A percentile compares a stretch with the other conserved stretches of the same genome.
Conservation (phyloP, 2,329 filamentous ascomycete genomes). For the Xylariaceae sp. region DNA sequence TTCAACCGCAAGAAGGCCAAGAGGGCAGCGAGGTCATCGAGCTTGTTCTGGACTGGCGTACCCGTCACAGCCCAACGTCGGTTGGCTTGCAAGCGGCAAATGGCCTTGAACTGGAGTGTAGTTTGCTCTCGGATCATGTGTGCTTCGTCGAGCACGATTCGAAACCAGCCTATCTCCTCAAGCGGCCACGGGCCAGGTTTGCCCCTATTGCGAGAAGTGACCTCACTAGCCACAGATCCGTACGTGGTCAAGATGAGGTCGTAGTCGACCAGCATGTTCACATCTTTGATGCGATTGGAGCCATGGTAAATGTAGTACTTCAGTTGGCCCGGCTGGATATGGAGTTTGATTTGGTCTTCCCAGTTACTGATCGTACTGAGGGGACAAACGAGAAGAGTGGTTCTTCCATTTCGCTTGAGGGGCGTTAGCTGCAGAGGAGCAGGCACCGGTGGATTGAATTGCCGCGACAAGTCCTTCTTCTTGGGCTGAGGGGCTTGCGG, state of each 20-base stretch:
- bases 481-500: conserved; percentile 37
- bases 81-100: conserved; percentile 71
- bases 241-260: conserved; percentile 93
- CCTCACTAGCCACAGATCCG: conserved; percentile 77
- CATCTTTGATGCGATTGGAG: conserved; percentile 63
- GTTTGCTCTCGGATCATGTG: conserved; percentile 86
- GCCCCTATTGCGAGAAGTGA: conserved; percentile 56
- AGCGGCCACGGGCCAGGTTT: conserved; percentile 61
- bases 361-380: conserved; percentile 90
- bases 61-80: conserved; percentile 96
- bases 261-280: conserved; percentile 61
- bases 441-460: conserved; percentile 38
- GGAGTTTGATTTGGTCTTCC: conserved; percentile 84
- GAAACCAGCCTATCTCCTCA: conserved; percentile 81
- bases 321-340: conserved; percentile 61
- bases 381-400: conserved; percentile 82
- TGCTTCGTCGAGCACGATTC: conserved; percentile 89
- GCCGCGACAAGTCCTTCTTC: conserved; percentile 33
- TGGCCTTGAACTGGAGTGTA: conserved; percentile 77
- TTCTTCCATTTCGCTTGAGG: conserved; percentile 63
- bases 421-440: conserved; percentile 44
- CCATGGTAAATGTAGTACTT: conserved; percentile 86
- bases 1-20: conserved; percentile 79
- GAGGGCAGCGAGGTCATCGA: conserved; percentile 83
- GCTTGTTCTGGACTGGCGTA: conserved; percentile 88